phyloP scores from a whole-genome alignment of 2,329 filamentous ascomycete genomes.

The Arthrinium phaeospermum region DNA sequence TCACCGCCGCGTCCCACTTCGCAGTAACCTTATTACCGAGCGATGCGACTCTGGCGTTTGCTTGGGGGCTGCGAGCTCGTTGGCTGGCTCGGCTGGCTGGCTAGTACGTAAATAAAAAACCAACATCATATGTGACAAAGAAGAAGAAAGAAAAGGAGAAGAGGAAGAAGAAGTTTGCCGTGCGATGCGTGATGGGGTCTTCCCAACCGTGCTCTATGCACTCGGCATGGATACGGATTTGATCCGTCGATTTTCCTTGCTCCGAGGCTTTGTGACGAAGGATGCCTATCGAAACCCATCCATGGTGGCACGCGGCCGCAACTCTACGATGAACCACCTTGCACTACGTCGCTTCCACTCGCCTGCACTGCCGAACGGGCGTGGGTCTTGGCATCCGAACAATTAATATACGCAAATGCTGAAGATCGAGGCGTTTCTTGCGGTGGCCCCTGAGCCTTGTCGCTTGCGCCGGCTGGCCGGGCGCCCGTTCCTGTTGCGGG shows the following conservation, averaged over 20 bases:
- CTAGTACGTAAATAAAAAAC: neutral
- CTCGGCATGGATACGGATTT: neutral
- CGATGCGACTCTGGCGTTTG: slow-evolving; percentile 7
- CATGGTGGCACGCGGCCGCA: slow-evolving; percentile 6
- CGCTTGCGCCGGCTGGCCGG: slow-evolving; percentile 3
- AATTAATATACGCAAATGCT: slow-evolving; percentile 9
- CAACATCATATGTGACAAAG: neutral
- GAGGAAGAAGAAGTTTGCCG: neutral
- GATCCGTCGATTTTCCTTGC: neutral
- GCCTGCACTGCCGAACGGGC: slow-evolving; percentile 8
- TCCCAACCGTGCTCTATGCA: neutral
- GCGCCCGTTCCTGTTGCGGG: neutral
- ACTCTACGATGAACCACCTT: neutral
- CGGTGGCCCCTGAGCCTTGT: neutral
- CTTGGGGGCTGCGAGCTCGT: neutral
- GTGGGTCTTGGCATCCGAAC: slow-evolving; percentile 17
- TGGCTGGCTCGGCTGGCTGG: neutral
- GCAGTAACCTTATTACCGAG: slow-evolving; percentile 5
- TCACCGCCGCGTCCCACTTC: neutral
- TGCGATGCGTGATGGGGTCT: neutral
- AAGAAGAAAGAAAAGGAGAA: neutral
- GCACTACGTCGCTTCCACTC: slow-evolving; percentile 14
- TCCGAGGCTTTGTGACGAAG: neutral
- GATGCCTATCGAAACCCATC: neutral
- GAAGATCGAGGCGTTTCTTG: slow-evolving; percentile 1